Conservation (phyloP, 345 rosid species). For the Heritiera fomes region DNA sequence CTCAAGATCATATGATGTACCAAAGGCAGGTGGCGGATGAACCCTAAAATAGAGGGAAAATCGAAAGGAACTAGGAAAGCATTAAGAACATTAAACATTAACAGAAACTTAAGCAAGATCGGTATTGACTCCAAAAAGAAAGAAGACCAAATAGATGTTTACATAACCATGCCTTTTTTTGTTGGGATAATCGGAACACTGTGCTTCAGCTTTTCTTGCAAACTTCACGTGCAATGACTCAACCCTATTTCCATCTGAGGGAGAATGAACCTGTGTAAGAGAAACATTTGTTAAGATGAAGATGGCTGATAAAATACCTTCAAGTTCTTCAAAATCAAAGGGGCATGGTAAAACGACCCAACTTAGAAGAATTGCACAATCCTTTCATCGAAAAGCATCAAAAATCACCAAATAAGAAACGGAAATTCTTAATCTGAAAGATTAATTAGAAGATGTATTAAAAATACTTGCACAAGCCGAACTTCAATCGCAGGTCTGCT, state of each 20-base stretch:
- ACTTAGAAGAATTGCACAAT: not conserved
- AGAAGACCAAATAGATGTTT: slow-evolving; percentile 5
- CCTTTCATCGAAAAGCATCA: slow-evolving; percentile 5
- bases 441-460: not conserved
- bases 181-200: slow-evolving; percentile 25
- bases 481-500: slow-evolving; percentile 65
- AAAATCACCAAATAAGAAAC: not conserved
- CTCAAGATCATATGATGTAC: slow-evolving; percentile 41
- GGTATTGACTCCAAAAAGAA: slow-evolving; percentile 1
- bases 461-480: slow-evolving; percentile 54
- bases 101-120: not conserved
- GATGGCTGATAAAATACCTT: too few species aligned
- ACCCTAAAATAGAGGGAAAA: slow-evolving; percentile 28
- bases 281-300: slow-evolving; percentile 8
- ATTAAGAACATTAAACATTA: not conserved
- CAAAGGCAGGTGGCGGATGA: slow-evolving; percentile 57
- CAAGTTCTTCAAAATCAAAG: not conserved
- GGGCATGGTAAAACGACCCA: not conserved
- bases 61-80: not conserved
- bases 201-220: slow-evolving; percentile 29
- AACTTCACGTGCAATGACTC: slow-evolving; percentile 31
- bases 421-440: not conserved
- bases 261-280: slow-evolving; percentile 46
- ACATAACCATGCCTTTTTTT: slow-evolving; percentile 46
- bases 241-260: slow-evolving; percentile 23